Evolutionary conservation across 192 early-diverging fungal genomes (phyloP), one percentile per base, ranked within the genome.

Genomic region (Umbelopsis ramanniana): DNA sequence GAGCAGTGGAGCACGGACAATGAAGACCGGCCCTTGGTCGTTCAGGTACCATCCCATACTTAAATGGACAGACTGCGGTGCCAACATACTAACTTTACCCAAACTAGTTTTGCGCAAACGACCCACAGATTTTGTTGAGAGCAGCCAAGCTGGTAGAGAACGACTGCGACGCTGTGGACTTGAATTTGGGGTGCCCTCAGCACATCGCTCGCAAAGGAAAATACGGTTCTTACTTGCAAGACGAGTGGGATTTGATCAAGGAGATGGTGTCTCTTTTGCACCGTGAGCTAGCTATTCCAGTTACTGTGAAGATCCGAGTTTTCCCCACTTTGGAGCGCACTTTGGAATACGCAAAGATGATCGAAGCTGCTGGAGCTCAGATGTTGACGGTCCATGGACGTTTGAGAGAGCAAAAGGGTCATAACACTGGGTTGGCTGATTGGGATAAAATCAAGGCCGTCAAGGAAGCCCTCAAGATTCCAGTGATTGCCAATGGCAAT

Each of bases 401-500:
- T 11, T 74, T 94, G 14, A 89, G 97, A 43, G 96, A 99, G 76
- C 95, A 97, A 83, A 98, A 97, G 80, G 97, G 96, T 15, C 96
- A 98, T 63, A 92, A 96, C 52, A 98, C 97, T 4, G 97, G 95
- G 5, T 83, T 98, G 9, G 97, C 96, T 4, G 95, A 99, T 79
- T 98, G 97, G 98, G 88, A 92, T 52, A 91, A 97, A 75, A 98
- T 99, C 76, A 84, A 84, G 57, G 76, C 81, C 8, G 94, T 99
- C 17, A 95, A 90, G 71, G 88, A 93, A 29, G 92, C 91, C 8
- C 87, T 96, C 10, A 83, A 72, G 11, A 93, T 99, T 0, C 98
- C 98, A 0, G 95, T 99, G 11, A 86, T 98, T 83, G 96, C 96
- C 63, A 99, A 99, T 72, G 98, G 98, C n/a, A 98, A 99, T 72